These are phyloP conservation scores for Malus asiatica DNA, from an alignment of 306 rosid species.

Conservation along the genomic window DNA sequence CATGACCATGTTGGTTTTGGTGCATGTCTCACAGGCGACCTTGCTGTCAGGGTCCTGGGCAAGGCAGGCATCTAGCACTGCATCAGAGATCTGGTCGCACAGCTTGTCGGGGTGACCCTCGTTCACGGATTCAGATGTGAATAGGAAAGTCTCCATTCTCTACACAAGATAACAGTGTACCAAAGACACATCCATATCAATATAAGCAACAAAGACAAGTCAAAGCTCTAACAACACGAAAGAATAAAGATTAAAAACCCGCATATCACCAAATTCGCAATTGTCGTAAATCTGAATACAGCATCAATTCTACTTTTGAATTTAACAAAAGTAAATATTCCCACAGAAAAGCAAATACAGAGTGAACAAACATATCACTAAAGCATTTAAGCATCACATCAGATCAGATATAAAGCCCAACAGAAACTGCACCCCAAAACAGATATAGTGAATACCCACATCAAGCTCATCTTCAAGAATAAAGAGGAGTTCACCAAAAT, in stretches of 20 bases:
- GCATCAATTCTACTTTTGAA: not conserved
- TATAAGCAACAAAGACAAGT: no score
- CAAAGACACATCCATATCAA: slow-evolving; percentile 9
- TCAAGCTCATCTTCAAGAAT: not conserved
- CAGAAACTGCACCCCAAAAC: slow-evolving; percentile 19
- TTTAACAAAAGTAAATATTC: slow-evolving; percentile 4
- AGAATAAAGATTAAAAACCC: not conserved
- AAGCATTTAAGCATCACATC: not conserved
- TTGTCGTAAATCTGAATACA: not conserved
- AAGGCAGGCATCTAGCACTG: slow-evolving; percentile 98
- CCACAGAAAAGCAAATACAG: not conserved
- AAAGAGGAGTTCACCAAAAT: not conserved
- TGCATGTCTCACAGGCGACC: slow-evolving; percentile 99
- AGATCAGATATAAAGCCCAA: slow-evolving; percentile 4
- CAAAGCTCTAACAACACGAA: not conserved
- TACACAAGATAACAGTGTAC: slow-evolving; percentile 19
- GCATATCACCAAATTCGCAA: not conserved
- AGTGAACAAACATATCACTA: slow-evolving; percentile 17
- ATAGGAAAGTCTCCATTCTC: slow-evolving; percentile 89
- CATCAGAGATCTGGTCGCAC: slow-evolving; percentile 99
- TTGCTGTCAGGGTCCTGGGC: slow-evolving; percentile 96
- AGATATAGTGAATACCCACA: not conserved
- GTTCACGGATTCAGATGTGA: slow-evolving; percentile 91
- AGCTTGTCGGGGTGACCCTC: slow-evolving; percentile 99
- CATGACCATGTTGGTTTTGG: slow-evolving; percentile 99